Percentiles rank a stretch among this genome's conserved stretches.
phyloP scores from a whole-genome alignment of 1,284 basidiomycete species.

The Moniliophthora roreri region DNA sequence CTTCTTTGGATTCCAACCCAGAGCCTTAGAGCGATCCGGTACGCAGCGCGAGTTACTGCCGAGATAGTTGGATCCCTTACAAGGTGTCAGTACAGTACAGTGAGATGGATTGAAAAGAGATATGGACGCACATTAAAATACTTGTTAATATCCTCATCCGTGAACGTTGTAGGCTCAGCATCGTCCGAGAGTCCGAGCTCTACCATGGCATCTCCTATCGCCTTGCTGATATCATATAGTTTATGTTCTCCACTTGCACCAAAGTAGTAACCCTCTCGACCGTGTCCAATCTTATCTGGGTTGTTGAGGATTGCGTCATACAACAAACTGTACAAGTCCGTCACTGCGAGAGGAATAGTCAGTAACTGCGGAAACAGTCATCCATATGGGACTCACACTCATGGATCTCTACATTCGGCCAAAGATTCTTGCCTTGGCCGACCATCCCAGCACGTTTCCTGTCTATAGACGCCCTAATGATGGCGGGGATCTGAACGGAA shows the following conservation, averaged over 20 bases:
- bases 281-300: conserved; percentile 33
- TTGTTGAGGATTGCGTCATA: background rate
- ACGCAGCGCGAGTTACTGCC: conserved; percentile 55
- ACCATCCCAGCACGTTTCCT: conserved; percentile 42
- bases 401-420: conserved; percentile 44
- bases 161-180: conserved; percentile 35
- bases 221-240: conserved; percentile 29
- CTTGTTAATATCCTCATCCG: conserved; percentile 33
- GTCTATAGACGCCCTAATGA: conserved; percentile 33
- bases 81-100: conserved; percentile 16
- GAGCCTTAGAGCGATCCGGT: conserved; percentile 45
- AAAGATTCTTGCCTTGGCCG: conserved; percentile 44
- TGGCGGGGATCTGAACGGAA: conserved; percentile 39
- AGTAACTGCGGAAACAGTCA: background rate
- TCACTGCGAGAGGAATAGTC: background rate
- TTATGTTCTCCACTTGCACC: conserved; percentile 46
- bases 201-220: conserved; percentile 26
- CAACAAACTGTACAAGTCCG: conserved; percentile 5
- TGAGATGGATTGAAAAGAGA: conserved; percentile 1
- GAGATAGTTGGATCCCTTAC: conserved; percentile 34
- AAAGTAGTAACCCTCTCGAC: conserved; percentile 52
- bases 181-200: conserved; percentile 26
- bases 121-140: conserved; percentile 28
- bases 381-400: conserved; percentile 32
- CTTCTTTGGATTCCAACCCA: conserved; percentile 58